A percentile compares a stretch with the other conserved stretches of the same genome.
These are phyloP conservation scores for Pichia cabralensis DNA, from an alignment of 805 yeast species.

Conservation along the genomic window DNA sequence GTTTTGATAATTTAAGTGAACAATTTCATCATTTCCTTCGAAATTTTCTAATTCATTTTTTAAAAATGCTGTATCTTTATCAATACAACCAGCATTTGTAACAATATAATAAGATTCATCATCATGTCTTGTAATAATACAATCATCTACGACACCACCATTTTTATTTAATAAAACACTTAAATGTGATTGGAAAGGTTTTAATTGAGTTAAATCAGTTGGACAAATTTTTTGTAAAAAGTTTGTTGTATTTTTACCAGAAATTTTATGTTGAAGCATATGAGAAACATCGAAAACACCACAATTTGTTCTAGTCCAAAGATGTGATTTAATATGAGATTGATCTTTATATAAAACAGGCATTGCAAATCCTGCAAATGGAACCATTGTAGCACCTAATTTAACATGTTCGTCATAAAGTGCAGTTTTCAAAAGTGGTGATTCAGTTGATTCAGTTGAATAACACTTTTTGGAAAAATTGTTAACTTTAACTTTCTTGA, in stretches of 20 bases:
- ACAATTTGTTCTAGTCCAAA: conserved; percentile 82
- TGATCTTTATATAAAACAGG: conserved; percentile 84
- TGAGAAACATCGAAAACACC: conserved; percentile 96
- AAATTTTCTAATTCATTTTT: conserved; percentile 36
- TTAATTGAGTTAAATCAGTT: conserved; percentile 55
- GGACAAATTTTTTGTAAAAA: conserved; percentile 84
- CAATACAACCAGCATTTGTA: conserved; percentile 93
- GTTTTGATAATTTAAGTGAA: conserved; percentile 46
- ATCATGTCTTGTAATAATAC: conserved; percentile 81
- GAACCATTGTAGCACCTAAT: conserved; percentile 84
- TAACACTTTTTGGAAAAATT: too few relatives aligned
- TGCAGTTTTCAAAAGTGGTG: conserved; percentile 54
- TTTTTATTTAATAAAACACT: conserved; percentile 63
- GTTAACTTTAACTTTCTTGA: too few relatives aligned
- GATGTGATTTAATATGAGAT: conserved; percentile 84
- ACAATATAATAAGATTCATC: conserved; percentile 71
- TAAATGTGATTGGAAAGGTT: conserved; percentile 55
- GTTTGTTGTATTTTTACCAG: conserved; percentile 56
- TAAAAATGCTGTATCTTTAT: conserved; percentile 63
- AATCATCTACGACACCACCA: conserved; percentile 88
- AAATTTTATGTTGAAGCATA: conserved; percentile 83
- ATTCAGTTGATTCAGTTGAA: conserved; percentile 24
- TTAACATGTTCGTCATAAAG: conserved; percentile 69
- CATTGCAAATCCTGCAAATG: conserved; percentile 95
- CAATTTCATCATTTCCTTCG: conserved; percentile 17